Percentiles rank a stretch among this genome's conserved stretches.
These are phyloP conservation scores for Termitomyces sp. DNA, from an alignment of 1,284 basidiomycete species.

Conservation along the genomic window DNA sequence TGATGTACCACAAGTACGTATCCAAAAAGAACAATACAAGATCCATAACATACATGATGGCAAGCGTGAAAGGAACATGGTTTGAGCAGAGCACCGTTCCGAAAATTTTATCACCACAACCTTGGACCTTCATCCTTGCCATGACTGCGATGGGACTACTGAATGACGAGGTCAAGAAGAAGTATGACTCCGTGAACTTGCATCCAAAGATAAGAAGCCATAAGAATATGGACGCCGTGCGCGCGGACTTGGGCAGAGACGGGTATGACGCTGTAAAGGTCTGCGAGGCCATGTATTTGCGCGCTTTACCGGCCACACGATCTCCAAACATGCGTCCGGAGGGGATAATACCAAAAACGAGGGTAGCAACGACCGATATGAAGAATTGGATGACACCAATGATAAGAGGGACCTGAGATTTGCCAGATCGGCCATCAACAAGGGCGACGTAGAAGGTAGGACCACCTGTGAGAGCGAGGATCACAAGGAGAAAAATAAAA, in stretches of 20 bases:
- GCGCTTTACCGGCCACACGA: slow-evolving; percentile 86
- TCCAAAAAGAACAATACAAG: slow-evolving; percentile 94
- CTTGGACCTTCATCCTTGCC: slow-evolving; percentile 85
- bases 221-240: slow-evolving; percentile 76
- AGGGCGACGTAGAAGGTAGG: slow-evolving; percentile 89
- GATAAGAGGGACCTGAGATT: slow-evolving; percentile 68
- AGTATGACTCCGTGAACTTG: slow-evolving; percentile 93
- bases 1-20: slow-evolving; percentile 96
- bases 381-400: slow-evolving; percentile 87
- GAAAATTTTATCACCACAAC: slow-evolving; percentile 80
- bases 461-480: slow-evolving; percentile 81
- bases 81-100: slow-evolving; percentile 77
- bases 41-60: slow-evolving; percentile 98
- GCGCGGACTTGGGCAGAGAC: slow-evolving; percentile 56
- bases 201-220: slow-evolving; percentile 90
- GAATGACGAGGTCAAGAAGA: slow-evolving; percentile 92
- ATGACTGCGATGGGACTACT: slow-evolving; percentile 88
- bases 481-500: slow-evolving; percentile 80
- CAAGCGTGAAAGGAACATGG: slow-evolving; percentile 85
- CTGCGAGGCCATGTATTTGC: slow-evolving; percentile 95
- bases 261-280: slow-evolving; percentile 97
- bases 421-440: slow-evolving; percentile 56
- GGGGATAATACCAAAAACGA: slow-evolving; percentile 80
- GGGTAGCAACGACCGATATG: slow-evolving; percentile 75
- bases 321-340: slow-evolving; percentile 95